These are phyloP conservation scores for Trichosanthes truncata DNA, from an alignment of 306 rosid genomes.

Conservation along the genomic window DNA sequence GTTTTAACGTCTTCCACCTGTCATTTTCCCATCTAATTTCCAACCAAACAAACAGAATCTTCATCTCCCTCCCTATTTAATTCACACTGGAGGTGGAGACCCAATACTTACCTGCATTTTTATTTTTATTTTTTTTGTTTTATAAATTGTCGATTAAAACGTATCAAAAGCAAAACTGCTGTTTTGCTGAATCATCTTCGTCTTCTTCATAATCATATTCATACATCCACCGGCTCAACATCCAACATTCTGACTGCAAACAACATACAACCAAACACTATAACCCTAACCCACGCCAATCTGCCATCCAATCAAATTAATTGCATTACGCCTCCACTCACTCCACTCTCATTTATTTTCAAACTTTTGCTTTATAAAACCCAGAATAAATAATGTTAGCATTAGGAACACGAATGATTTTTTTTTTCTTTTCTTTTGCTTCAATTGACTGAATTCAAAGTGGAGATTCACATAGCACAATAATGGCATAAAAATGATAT, in stretches of 20 bases:
- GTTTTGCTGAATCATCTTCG: not conserved
- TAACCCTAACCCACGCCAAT: too few relatives aligned
- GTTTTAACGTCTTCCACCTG: constrained; percentile 1
- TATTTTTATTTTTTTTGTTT: not conserved
- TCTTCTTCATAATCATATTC: not conserved
- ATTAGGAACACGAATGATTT: not conserved
- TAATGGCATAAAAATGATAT: not conserved
- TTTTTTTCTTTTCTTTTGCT: too few relatives aligned
- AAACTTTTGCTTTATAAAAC: not conserved
- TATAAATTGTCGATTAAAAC: not conserved
- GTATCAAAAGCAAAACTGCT: not conserved
- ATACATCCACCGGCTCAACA: not conserved
- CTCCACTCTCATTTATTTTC: not conserved
- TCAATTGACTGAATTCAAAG: not conserved
- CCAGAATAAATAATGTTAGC: not conserved
- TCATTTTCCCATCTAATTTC: constrained; percentile 4
- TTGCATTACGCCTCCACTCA: not conserved
- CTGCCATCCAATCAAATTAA: not conserved
- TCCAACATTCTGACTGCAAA: constrained; percentile 6
- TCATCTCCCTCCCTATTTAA: not conserved
- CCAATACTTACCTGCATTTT: not conserved
- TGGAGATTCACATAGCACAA: not conserved
- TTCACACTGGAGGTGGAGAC: not conserved
- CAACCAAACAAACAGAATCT: not conserved
- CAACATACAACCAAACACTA: not conserved